Percentiles rank a stretch among this genome's conserved stretches.
Evolutionary conservation across 352 stramenopile species (phyloP).

Genomic region (Bremia lactucae): DNA sequence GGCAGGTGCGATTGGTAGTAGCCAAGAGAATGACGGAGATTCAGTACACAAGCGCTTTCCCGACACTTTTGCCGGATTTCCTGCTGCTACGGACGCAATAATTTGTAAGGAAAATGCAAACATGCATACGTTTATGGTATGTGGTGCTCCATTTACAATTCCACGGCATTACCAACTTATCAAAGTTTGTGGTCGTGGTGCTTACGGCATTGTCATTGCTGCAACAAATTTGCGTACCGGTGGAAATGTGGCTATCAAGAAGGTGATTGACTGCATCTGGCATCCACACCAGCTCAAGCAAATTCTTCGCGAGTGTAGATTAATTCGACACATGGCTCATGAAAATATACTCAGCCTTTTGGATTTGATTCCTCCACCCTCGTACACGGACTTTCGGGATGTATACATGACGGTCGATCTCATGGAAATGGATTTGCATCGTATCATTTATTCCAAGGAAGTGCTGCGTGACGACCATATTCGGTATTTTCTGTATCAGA

Average conservation of each 20-base stretch:
- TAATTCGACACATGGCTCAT: conserved; percentile 81
- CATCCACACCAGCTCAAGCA: conserved; percentile 85
- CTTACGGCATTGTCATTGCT: conserved; percentile 86
- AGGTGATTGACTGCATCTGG: conserved; percentile 87
- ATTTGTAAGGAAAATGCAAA: conserved; percentile 78
- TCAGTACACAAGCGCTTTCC: conserved; percentile 34
- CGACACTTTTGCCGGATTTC: conserved; percentile 13
- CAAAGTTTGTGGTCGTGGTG: conserved; percentile 79
- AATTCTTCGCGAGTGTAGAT: conserved; percentile 72
- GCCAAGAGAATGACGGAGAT: conserved; percentile 19
- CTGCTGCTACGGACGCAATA: conserved; percentile 35
- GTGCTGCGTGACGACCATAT: conserved; percentile 88
- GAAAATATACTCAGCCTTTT: conserved; percentile 80
- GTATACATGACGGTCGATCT: conserved; percentile 88
- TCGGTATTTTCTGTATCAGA: conserved; percentile 90
- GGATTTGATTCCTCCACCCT: conserved; percentile 75
- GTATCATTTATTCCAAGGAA: conserved; percentile 90
- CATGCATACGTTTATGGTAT: conserved; percentile 87
- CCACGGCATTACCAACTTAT: conserved; percentile 81
- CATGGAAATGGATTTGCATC: conserved; percentile 89
- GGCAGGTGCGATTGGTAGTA: conserved; percentile 33
- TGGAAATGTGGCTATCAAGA: conserved; percentile 87
- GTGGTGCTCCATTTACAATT: conserved; percentile 80
- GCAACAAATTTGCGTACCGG: conserved; percentile 69
- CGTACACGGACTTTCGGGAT: conserved; percentile 78